A percentile compares a stretch with the other conserved stretches of the same genome.
Evolutionary conservation across 345 rosid genomes (phyloP).

Genomic region (Turritis glabra): DNA sequence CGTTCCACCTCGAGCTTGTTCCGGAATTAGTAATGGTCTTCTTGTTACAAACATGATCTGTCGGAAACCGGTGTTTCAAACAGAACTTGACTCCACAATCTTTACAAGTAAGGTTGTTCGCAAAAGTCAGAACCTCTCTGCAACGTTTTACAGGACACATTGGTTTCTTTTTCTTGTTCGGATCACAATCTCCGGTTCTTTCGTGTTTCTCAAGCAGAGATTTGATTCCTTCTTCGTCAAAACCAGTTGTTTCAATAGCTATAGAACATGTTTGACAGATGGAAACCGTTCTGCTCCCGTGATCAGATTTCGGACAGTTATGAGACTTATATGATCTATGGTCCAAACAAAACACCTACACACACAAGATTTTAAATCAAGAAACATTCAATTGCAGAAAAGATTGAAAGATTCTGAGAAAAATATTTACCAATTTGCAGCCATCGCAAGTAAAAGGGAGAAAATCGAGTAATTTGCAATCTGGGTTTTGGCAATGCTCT

Average conservation of each 20-base stretch:
- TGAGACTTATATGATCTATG: conserved; percentile 74
- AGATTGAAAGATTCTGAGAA: neutral
- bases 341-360: conserved; percentile 74
- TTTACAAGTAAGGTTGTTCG: conserved; percentile 71
- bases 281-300: conserved; percentile 59
- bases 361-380: neutral
- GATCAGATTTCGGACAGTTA: conserved; percentile 62
- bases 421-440: conserved; percentile 54
- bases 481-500: conserved; percentile 65
- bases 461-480: conserved; percentile 82
- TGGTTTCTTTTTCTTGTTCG: conserved; percentile 64
- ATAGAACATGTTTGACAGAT: conserved; percentile 69
- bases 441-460: conserved; percentile 75
- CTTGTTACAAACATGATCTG: conserved; percentile 63
- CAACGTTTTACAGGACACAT: conserved; percentile 67
- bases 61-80: conserved; percentile 73
- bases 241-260: conserved; percentile 67
- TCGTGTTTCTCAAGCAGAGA: conserved; percentile 53
- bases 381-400: neutral
- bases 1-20: conserved; percentile 41
- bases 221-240: conserved; percentile 45
- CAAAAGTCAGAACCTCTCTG: conserved; percentile 62
- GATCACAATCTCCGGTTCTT: conserved; percentile 63
- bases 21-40: conserved; percentile 1
- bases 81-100: conserved; percentile 69